Evolutionary conservation across 176 grass and related monocot genomes (phyloP), one percentile per base, ranked within the genome.

Genomic region (Lolium rigidum): DNA sequence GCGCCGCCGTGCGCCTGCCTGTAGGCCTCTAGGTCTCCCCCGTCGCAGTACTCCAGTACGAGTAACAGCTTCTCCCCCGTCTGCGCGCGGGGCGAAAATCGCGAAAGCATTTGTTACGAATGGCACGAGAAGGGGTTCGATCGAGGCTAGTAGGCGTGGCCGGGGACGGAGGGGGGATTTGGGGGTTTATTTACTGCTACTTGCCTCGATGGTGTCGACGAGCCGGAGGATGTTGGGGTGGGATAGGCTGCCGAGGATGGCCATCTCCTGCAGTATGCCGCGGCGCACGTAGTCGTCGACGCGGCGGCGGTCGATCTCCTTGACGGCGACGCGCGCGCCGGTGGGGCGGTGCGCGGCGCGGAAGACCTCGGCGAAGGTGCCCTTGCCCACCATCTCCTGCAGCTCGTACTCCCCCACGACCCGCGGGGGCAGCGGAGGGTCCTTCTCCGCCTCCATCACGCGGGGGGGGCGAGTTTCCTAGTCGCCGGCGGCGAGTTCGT

Each of bases 151-250:
- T 39, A n/a, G 54, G 21, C 69, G 55, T 10, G 14, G 16, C 9
- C 0, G 41, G 18, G 62, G 10, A 6, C 38, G 21, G 47, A n/a
- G n/a, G n/a, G n/a, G 31, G 15, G 83, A 43, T 49, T 63, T 28
- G 12, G 38, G 21, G 47, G 20, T 7, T 72, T n/a, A 1, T 1
- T 28, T 28, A 28, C 26, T 28, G 26, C 26, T 9, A 15, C 58
- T 15, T 64, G 91, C 94, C 77, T 95, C 59, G 86, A 93, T 89
- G 76, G 86, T 86, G 77, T 87, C 24, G 84, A 89, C 43, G 54
- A 93, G 77, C 67, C 86, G 91, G 71, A 93, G 86, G 89, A 95
- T 87, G 81, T 95, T 93, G 84, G 91, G 87, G 78, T 91, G 94
- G 22, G 78, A 89, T 81, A 95, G 66, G 77, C 71, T 72, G 72